A percentile compares a stretch with the other conserved stretches of the same genome.
These are phyloP conservation scores for Helicostylum pulchrum DNA, from an alignment of 192 early-diverging fungal genomes.

Conservation along the genomic window DNA sequence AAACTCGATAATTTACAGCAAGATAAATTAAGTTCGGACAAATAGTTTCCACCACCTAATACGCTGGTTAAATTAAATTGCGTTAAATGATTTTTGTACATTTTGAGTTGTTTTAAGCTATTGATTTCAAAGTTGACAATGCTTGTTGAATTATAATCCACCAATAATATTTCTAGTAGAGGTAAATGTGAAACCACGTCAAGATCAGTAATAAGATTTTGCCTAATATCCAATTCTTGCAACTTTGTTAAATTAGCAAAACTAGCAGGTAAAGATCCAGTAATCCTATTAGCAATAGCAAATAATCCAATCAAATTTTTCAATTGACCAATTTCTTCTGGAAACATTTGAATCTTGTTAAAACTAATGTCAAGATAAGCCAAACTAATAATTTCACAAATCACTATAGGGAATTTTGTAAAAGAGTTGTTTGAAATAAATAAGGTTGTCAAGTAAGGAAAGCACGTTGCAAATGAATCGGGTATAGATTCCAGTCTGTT, in stretches of 20 bases:
- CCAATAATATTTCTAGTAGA: constrained; percentile 58
- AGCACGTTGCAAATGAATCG: constrained; percentile 49
- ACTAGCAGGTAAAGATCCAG: constrained; percentile 62
- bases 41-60: background rate
- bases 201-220: constrained; percentile 74
- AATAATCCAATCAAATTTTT: constrained; percentile 53
- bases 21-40: constrained; percentile 56
- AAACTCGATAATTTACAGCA: constrained; percentile 69
- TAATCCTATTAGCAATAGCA: constrained; percentile 75
- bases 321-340: constrained; percentile 69
- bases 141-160: constrained; percentile 72
- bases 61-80: constrained; percentile 52
- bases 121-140: constrained; percentile 58
- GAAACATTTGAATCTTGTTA: constrained; percentile 75
- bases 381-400: constrained; percentile 59
- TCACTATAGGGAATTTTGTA: constrained; percentile 57
- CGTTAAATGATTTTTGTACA: constrained; percentile 69
- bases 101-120: constrained; percentile 51
- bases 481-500: constrained; percentile 76
- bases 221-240: constrained; percentile 74
- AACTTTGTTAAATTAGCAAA: constrained; percentile 59
- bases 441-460: constrained; percentile 58
- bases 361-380: constrained; percentile 77
- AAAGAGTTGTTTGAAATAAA: constrained; percentile 84
- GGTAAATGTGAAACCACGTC: constrained; percentile 54